phyloP scores from a whole-genome alignment of 371 early-diverging fungal genomes.

The Gilbertella persicaria region DNA sequence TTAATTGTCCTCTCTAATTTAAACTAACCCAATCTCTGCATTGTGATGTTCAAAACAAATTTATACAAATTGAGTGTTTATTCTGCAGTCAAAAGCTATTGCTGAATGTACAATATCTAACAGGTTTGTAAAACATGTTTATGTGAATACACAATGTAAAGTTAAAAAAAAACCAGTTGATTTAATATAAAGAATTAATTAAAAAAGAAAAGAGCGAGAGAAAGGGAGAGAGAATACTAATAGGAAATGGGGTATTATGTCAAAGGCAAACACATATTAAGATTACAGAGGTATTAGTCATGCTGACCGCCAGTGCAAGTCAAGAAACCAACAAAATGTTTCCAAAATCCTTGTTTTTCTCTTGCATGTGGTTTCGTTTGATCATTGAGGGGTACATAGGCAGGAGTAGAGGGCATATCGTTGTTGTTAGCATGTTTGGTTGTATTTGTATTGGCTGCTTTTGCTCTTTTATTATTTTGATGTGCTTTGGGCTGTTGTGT shows the following conservation, averaged over 20 bases:
- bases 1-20: too few relatives aligned
- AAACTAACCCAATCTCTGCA: too few relatives aligned
- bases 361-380: slow-evolving; percentile 5
- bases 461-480: slow-evolving; percentile 14
- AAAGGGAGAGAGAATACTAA: slow-evolving; percentile 1
- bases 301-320: slow-evolving; percentile 16
- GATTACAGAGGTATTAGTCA: slow-evolving; percentile 5
- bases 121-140: too few relatives aligned
- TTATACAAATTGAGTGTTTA: too few relatives aligned
- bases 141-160: too few relatives aligned
- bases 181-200: background rate
- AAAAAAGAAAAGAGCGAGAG: background rate
- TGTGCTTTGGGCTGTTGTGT: slow-evolving; percentile 15
- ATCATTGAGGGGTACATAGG: slow-evolving; percentile 18
- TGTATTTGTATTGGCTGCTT: too few relatives aligned
- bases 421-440: slow-evolving; percentile 3
- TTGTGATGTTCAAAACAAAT: too few relatives aligned
- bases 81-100: too few relatives aligned
- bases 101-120: too few relatives aligned
- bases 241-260: background rate
- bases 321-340: slow-evolving; percentile 15
- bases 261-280: background rate
- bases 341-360: slow-evolving; percentile 22
- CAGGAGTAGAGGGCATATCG: slow-evolving; percentile 21
- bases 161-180: too few relatives aligned